Evolutionary conservation across 2,329 filamentous ascomycete genomes (phyloP), one percentile per base, ranked within the genome.

Genomic region (Aureobasidium subglaciale): DNA sequence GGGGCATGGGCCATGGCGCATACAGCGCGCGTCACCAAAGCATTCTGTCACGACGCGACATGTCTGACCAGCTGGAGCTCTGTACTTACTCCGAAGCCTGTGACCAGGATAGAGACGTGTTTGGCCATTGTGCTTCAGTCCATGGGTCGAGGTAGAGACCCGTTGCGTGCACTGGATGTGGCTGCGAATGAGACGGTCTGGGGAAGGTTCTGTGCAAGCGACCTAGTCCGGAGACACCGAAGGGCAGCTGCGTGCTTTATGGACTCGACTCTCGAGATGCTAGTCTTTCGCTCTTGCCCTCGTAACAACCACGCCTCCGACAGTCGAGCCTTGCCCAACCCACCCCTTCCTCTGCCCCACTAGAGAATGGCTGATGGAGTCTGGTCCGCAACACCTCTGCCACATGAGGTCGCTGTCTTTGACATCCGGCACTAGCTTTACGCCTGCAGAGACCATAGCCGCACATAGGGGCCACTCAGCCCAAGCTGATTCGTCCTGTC

Each of bases 11-110:
- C n/a, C n/a, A n/a, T n/a, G n/a, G n/a, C n/a, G n/a, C n/a, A n/a
- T n/a, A n/a, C n/a, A n/a, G n/a, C n/a, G n/a, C n/a, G 16, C 5
- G 29, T 13, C 50, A n/a, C 38, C 6, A 11, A 20, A n/a, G n/a
- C 27, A 43, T n/a, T 7, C 10, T 32, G 20, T 10, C 6, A 42
- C 32, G 11, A 7, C 18, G 29, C 50, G 38, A 54, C 29, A 16
- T 5, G 22, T 16, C 9, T 16, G 42, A 50, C 38, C 34, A 45
- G n/a, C 18, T 48, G 40, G 18, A 38, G 34, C 16, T 38, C 11
- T n/a, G 45, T 24, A 63, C 69, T 58, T 66, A 72, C 72, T 43
- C 71, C 73, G 61, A 75, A 75, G 16, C 73, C 73, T 8, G 72
- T 75, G 15, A 77, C 67, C 9, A 75, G 63, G 42, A 76, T 70